phyloP scores from a whole-genome alignment of 148 eudicot species.

The Suaeda aralocaspica region DNA sequence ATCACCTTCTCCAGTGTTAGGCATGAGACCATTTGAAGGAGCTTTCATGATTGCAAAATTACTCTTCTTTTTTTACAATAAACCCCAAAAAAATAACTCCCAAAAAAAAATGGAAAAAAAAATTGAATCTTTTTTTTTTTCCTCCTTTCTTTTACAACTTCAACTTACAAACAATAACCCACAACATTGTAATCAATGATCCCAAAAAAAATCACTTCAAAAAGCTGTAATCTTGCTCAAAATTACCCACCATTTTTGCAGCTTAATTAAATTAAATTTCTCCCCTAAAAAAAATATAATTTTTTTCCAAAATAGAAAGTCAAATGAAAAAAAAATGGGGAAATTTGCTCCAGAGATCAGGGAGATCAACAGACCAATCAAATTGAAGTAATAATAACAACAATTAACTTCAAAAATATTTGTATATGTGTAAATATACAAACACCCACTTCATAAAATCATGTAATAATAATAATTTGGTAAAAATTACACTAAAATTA shows the following conservation, averaged over 20 bases:
- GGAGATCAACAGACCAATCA: conserved; percentile 14
- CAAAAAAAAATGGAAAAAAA: no score
- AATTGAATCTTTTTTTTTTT: background rate
- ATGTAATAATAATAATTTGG: background rate
- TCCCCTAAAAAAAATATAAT: background rate
- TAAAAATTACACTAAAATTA: no score
- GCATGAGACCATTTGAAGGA: conserved; percentile 61
- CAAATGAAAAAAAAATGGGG: background rate
- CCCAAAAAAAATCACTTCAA: background rate
- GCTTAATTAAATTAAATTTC: background rate
- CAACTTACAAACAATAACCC: background rate
- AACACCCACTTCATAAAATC: conserved; percentile 14
- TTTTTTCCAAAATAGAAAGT: background rate
- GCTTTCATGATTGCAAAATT: conserved; percentile 52
- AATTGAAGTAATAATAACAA: conserved; percentile 3
- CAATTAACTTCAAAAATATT: background rate
- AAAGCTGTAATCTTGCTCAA: background rate
- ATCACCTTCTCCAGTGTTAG: conserved; percentile 39
- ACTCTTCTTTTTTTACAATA: background rate
- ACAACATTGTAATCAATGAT: conserved; percentile 1
- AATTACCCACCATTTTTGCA: no score
- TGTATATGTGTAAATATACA: background rate
- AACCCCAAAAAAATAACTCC: conserved; percentile 3
- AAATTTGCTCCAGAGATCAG: background rate
- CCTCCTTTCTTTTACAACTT: background rate